These are phyloP conservation scores for Hericium erinaceus DNA, from an alignment of 768 basidiomycete species.

Conservation along the genomic window DNA sequence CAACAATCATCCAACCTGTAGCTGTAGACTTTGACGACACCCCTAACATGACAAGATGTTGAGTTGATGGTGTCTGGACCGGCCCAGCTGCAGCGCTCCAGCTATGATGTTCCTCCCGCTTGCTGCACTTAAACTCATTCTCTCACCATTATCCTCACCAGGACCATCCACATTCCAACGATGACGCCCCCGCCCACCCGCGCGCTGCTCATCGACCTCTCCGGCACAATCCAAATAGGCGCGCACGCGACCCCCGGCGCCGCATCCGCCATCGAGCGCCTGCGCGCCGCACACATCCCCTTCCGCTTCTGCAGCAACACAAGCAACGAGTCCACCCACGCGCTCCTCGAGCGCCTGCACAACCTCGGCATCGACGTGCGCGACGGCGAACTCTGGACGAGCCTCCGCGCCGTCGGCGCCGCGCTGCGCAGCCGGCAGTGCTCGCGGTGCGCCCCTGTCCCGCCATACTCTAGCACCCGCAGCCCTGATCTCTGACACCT, in stretches of 20 bases:
- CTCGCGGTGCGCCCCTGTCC: constrained; percentile 14
- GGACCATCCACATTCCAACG: constrained; percentile 49
- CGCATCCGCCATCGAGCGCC: constrained; percentile 29
- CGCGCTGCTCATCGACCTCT: constrained; percentile 56
- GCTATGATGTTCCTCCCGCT: background rate
- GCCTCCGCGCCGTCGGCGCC: constrained; percentile 35
- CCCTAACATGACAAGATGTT: too few species aligned
- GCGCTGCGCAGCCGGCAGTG: too few species aligned
- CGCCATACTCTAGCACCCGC: constrained; percentile 15
- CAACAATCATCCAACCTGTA: too few species aligned
- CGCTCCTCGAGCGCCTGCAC: constrained; percentile 33
- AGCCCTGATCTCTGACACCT: constrained; percentile 6
- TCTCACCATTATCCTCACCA: constrained; percentile 57
- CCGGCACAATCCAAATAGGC: constrained; percentile 56
- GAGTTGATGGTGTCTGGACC: too few species aligned
- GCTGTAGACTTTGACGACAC: too few species aligned
- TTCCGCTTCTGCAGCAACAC: constrained; percentile 61
- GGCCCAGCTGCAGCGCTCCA: too few species aligned
- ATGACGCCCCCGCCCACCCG: constrained; percentile 30
- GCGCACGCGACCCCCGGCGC: constrained; percentile 39
- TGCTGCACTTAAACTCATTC: constrained; percentile 36
- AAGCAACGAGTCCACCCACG: constrained; percentile 48
- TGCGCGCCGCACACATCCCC: constrained; percentile 25
- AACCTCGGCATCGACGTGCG: constrained; percentile 41
- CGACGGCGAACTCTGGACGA: constrained; percentile 49